phyloP scores from a whole-genome alignment of 345 rosid species.

The Camelina sativa region DNA sequence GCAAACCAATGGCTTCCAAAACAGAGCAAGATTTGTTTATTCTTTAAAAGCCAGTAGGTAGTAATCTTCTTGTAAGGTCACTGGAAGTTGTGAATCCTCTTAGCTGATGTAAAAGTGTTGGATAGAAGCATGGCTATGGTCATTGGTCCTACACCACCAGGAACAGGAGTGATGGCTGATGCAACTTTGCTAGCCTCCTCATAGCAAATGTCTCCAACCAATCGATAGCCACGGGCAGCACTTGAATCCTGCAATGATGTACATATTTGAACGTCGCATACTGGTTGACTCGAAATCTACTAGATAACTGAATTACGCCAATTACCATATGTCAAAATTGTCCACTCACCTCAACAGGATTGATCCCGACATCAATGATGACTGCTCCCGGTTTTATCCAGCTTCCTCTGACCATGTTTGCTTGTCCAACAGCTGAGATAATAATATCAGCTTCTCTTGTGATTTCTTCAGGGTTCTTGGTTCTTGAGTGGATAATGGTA shows the following conservation, averaged over 20 bases:
- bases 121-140: conserved; percentile 90
- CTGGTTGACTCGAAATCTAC: not conserved
- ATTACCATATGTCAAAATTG: not conserved
- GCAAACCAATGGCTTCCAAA: conserved; percentile 1
- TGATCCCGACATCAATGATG: conserved; percentile 88
- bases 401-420: conserved; percentile 80
- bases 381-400: conserved; percentile 96
- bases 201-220: conserved; percentile 83
- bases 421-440: conserved; percentile 78
- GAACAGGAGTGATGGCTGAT: conserved; percentile 81
- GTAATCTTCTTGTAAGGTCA: conserved; percentile 36
- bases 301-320: not conserved
- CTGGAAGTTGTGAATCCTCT: conserved; percentile 61
- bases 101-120: conserved; percentile 77
- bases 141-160: conserved; percentile 96
- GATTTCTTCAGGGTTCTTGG: conserved; percentile 75
- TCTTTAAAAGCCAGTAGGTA: not conserved
- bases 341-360: conserved; percentile 68
- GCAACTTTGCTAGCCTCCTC: conserved; percentile 81
- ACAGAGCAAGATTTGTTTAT: not conserved
- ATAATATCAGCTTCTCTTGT: conserved; percentile 78
- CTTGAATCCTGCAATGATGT: conserved; percentile 53
- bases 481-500: conserved; percentile 78
- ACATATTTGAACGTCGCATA: not conserved
- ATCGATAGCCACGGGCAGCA: conserved; percentile 64